Percentiles rank a stretch among this genome's conserved stretches.
phyloP scores from a whole-genome alignment of 2,329 filamentous ascomycete genomes.

The Apiospora hydei region DNA sequence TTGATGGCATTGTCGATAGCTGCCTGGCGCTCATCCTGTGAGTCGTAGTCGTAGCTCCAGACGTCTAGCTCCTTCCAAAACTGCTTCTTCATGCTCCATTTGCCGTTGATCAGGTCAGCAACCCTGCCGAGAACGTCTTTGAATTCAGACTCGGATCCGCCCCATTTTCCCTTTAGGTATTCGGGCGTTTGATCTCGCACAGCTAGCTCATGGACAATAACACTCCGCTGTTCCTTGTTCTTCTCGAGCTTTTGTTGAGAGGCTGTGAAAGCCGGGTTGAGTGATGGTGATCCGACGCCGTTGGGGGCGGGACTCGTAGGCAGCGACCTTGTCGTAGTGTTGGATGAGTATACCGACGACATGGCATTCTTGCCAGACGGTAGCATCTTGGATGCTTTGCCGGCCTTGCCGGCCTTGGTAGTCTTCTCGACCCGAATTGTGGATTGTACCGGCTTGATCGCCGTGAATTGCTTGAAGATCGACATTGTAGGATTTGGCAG shows the following conservation, averaged over 20 bases:
- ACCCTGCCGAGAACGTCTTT: constrained; percentile 63
- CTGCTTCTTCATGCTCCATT: constrained; percentile 62
- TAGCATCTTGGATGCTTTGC: constrained; percentile 38
- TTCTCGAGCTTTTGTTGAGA: constrained; percentile 60
- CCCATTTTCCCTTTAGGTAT: constrained; percentile 58
- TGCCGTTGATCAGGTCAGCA: constrained; percentile 54
- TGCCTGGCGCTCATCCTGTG: constrained; percentile 61
- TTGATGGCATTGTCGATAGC: constrained; percentile 68
- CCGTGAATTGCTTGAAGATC: constrained; percentile 53
- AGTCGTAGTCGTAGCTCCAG: constrained; percentile 66
- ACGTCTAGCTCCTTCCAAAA: constrained; percentile 71
- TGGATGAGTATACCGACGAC: constrained; percentile 50
- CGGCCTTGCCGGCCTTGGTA: constrained; percentile 41
- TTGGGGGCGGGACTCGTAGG: constrained; percentile 65
- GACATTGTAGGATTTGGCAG: constrained; percentile 59
- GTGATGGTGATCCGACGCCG: constrained; percentile 64
- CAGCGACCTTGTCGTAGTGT: constrained; percentile 49
- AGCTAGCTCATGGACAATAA: constrained; percentile 68
- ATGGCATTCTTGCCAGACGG: constrained; percentile 48
- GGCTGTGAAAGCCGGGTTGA: constrained; percentile 57
- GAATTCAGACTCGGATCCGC: constrained; percentile 61
- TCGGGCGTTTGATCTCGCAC: constrained; percentile 58
- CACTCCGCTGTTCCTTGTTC: constrained; percentile 59
- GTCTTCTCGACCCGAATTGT: constrained; percentile 35
- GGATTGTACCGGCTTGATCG: constrained; percentile 28